Evolutionary conservation across 2,329 filamentous ascomycete species (phyloP).

Genomic region (Aspergillus felis): DNA sequence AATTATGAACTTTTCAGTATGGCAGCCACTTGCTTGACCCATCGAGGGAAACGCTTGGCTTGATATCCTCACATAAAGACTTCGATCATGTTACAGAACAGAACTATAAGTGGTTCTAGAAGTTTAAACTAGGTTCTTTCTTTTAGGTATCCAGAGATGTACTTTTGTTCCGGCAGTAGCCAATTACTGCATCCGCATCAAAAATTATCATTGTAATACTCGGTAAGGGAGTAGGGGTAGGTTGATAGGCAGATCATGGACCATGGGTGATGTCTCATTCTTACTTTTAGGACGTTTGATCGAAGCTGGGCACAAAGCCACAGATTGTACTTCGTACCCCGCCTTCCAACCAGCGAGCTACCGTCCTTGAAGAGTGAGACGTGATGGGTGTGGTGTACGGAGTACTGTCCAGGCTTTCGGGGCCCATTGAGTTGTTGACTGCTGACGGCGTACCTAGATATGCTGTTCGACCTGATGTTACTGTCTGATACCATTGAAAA

Average conservation of each 20-base stretch:
- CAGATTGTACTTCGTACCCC: neutral
- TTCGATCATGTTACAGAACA: neutral
- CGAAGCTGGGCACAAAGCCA: neutral
- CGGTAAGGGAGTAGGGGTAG: neutral
- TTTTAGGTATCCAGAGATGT: neutral
- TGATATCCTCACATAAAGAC: neutral
- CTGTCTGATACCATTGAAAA: neutral
- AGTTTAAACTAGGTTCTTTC: neutral
- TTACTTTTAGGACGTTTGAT: neutral
- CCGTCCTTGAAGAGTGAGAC: neutral
- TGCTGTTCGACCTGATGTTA: neutral
- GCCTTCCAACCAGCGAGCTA: neutral
- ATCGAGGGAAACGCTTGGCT: neutral
- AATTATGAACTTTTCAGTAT: too few relatives aligned
- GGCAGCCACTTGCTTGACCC: neutral
- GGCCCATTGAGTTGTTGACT: neutral
- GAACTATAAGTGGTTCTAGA: neutral
- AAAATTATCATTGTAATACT: neutral
- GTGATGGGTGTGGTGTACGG: neutral
- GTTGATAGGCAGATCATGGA: neutral
- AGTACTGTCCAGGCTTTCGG: neutral
- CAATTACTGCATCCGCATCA: neutral
- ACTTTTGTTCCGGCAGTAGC: neutral
- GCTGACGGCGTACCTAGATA: neutral
- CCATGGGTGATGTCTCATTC: neutral